Evolutionary conservation across 2,329 filamentous ascomycete genomes (phyloP).

Genomic region (Ascochyta lentis): DNA sequence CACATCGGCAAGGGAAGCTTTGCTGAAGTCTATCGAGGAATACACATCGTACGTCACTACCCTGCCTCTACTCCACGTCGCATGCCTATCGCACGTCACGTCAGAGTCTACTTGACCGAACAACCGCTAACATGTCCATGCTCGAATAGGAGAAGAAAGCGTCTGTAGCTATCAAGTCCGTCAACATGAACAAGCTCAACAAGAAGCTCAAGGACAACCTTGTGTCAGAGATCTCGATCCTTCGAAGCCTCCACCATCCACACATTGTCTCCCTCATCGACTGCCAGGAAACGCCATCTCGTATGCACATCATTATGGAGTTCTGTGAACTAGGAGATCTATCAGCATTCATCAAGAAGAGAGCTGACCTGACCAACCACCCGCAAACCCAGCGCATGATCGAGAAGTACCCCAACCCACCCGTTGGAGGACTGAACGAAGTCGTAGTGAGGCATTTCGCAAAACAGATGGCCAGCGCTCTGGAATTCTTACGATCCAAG

Average conservation of each 20-base stretch:
- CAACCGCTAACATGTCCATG: background rate
- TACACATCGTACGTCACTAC: constrained; percentile 73
- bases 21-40: constrained; percentile 89
- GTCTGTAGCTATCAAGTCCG: constrained; percentile 94
- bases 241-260: constrained; percentile 91
- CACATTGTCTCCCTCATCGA: constrained; percentile 97
- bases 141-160: constrained; percentile 71
- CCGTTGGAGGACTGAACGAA: constrained; percentile 87
- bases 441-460: constrained; percentile 96
- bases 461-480: constrained; percentile 90
- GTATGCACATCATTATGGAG: constrained; percentile 98
- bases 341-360: constrained; percentile 94
- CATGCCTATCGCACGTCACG: background rate
- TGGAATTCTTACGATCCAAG: constrained; percentile 83
- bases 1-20: constrained; percentile 98
- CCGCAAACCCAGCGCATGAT: constrained; percentile 89
- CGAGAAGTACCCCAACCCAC: constrained; percentile 85
- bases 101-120: background rate
- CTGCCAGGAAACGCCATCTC: constrained; percentile 82
- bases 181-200: constrained; percentile 87
- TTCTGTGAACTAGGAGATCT: constrained; percentile 96
- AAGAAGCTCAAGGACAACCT: constrained; percentile 97
- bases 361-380: constrained; percentile 79
- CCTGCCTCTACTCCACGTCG: background rate
- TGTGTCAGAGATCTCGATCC: constrained; percentile 92